A percentile compares a stretch with the other conserved stretches of the same genome.
Evolutionary conservation across 2,329 filamentous ascomycete genomes (phyloP).

Genomic region (Stachybotrys echinatus): DNA sequence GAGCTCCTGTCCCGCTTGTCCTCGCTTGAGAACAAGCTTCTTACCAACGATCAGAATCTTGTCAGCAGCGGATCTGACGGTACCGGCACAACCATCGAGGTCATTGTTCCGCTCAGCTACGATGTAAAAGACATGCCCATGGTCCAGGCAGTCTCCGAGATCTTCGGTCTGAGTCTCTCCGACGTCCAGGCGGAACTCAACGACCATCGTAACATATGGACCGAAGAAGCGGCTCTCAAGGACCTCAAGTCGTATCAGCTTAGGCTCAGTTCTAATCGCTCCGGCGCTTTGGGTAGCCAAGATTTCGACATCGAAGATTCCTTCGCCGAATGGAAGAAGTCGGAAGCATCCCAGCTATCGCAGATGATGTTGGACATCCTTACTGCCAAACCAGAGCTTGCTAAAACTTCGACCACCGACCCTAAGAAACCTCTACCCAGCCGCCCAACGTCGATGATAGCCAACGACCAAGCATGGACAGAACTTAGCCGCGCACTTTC

Average conservation of each 20-base stretch:
- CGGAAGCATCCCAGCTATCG: slow-evolving; percentile 80
- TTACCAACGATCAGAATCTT: slow-evolving; percentile 90
- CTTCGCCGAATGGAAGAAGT: slow-evolving; percentile 85
- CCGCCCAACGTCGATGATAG: slow-evolving; percentile 40
- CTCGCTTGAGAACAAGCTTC: slow-evolving; percentile 85
- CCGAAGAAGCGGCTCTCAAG: slow-evolving; percentile 80
- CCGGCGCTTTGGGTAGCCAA: slow-evolving; percentile 69
- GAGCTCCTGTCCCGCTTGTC: slow-evolving; percentile 76
- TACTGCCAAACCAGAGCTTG: slow-evolving; percentile 77
- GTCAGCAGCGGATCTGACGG: slow-evolving; percentile 25
- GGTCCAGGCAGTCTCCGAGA: slow-evolving; percentile 78
- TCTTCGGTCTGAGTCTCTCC: slow-evolving; percentile 75
- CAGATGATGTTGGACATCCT: slow-evolving; percentile 92
- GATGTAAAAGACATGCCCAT: slow-evolving; percentile 97
- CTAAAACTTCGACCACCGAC: slow-evolving; percentile 63
- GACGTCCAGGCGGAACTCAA: slow-evolving; percentile 87
- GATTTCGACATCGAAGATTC: slow-evolving; percentile 90
- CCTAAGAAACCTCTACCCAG: slow-evolving; percentile 52
- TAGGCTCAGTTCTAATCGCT: slow-evolving; percentile 74
- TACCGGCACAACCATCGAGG: slow-evolving; percentile 60
- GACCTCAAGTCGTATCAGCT: slow-evolving; percentile 94
- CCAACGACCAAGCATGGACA: slow-evolving; percentile 45
- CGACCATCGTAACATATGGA: slow-evolving; percentile 75
- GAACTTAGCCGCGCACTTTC: slow-evolving; percentile 48
- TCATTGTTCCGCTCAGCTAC: slow-evolving; percentile 76